phyloP scores from a whole-genome alignment of 1,139 yeast species.

The Sporopachydermia cereana region DNA sequence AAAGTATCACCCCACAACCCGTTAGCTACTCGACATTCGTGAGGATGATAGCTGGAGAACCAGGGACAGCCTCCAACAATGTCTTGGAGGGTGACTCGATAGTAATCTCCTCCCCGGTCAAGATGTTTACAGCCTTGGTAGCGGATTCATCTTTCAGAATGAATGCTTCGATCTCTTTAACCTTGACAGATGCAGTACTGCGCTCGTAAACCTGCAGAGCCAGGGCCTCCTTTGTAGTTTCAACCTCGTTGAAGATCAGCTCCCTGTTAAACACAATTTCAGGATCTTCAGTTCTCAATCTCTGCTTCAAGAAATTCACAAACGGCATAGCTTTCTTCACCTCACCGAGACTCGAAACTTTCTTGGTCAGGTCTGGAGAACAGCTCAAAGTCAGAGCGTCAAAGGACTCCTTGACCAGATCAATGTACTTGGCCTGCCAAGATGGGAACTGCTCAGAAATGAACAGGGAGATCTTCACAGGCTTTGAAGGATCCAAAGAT shows the following conservation, averaged over 20 bases:
- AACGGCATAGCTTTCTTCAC: slow-evolving; percentile 98
- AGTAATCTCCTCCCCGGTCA: slow-evolving; percentile 61
- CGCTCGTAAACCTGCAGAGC: slow-evolving; percentile 40
- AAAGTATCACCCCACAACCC: no score
- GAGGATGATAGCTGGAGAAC: slow-evolving; percentile 79
- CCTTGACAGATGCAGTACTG: slow-evolving; percentile 53
- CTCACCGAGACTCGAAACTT: slow-evolving; percentile 29
- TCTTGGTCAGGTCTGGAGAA: slow-evolving; percentile 26
- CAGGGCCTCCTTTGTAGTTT: slow-evolving; percentile 45
- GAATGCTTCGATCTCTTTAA: slow-evolving; percentile 48
- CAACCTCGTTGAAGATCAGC: slow-evolving; percentile 69
- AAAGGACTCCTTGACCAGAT: slow-evolving; percentile 68
- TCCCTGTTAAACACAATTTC: slow-evolving; percentile 78
- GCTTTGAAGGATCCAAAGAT: slow-evolving; percentile 59
- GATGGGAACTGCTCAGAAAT: slow-evolving; percentile 83
- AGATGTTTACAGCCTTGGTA: slow-evolving; percentile 47
- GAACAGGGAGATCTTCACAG: slow-evolving; percentile 61
- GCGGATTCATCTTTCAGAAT: slow-evolving; percentile 45
- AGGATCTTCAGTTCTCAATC: slow-evolving; percentile 58
- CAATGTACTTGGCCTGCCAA: slow-evolving; percentile 89
- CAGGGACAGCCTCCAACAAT: slow-evolving; percentile 81
- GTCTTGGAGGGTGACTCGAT: slow-evolving; percentile 55
- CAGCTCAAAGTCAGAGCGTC: slow-evolving; percentile 27
- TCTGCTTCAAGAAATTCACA: slow-evolving; percentile 71
- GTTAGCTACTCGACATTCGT: slow-evolving; percentile 49